Evolutionary conservation across 2,329 filamentous ascomycete species (phyloP).

Genomic region (Claviceps citrina): DNA sequence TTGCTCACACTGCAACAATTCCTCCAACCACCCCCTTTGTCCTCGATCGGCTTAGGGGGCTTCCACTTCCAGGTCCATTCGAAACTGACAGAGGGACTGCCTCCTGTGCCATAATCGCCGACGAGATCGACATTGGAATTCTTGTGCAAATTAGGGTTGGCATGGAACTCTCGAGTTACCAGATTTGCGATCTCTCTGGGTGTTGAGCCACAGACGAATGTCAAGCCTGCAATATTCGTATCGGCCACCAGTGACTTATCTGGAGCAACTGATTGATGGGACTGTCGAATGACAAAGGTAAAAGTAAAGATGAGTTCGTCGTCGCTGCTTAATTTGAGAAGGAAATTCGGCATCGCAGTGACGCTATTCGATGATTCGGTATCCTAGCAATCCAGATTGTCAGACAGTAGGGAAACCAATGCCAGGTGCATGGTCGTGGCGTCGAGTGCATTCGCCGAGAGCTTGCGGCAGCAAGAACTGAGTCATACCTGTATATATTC

Average conservation of each 20-base stretch:
- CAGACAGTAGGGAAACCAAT: too few species aligned
- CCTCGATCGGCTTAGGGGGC: slow-evolving; percentile 67
- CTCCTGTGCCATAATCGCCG: slow-evolving; percentile 76
- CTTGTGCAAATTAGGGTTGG: slow-evolving; percentile 93
- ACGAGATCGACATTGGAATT: slow-evolving; percentile 90
- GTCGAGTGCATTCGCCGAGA: background rate
- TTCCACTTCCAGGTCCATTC: slow-evolving; percentile 97
- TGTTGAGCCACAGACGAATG: slow-evolving; percentile 80
- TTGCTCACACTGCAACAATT: slow-evolving; percentile 69
- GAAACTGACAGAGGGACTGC: slow-evolving; percentile 72
- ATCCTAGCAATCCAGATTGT: slow-evolving; percentile 41
- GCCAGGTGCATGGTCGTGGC: background rate
- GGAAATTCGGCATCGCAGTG: slow-evolving; percentile 49
- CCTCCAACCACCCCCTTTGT: slow-evolving; percentile 82
- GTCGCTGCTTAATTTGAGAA: slow-evolving; percentile 76
- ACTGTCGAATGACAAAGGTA: slow-evolving; percentile 62
- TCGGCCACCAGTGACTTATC: slow-evolving; percentile 40
- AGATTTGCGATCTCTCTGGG: slow-evolving; percentile 80
- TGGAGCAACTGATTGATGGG: slow-evolving; percentile 29
- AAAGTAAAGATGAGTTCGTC: slow-evolving; percentile 91
- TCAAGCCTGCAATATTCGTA: slow-evolving; percentile 73
- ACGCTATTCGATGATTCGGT: slow-evolving; percentile 43
- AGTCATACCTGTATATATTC: slow-evolving; percentile 77
- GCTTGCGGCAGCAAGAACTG: slow-evolving; percentile 8
- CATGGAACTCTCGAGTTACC: slow-evolving; percentile 88